These are phyloP conservation scores for Rhizophagus clarus DNA, from an alignment of 192 early-diverging fungal genomes.

Conservation along the genomic window DNA sequence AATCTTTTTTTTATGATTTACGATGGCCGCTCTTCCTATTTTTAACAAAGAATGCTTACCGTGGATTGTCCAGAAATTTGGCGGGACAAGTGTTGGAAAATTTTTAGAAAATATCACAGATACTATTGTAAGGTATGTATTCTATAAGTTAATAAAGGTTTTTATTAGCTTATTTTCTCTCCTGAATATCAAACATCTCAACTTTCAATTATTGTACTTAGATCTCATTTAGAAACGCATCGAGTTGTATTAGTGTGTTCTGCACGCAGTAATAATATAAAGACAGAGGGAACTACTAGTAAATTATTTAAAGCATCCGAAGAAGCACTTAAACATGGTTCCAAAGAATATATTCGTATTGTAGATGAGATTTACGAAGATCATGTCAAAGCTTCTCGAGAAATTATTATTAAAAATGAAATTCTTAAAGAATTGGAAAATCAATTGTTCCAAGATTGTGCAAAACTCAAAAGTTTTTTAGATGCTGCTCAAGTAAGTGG, in stretches of 20 bases:
- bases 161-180: no score
- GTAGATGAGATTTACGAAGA: slow-evolving; percentile 81
- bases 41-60: slow-evolving; percentile 44
- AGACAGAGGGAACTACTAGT: slow-evolving; percentile 90
- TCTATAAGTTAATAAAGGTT: not conserved
- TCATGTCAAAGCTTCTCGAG: slow-evolving; percentile 71
- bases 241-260: slow-evolving; percentile 93
- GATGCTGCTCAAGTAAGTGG: slow-evolving; percentile 80
- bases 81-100: slow-evolving; percentile 94
- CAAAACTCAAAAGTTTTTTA: slow-evolving; percentile 80
- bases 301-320: slow-evolving; percentile 72
- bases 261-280: slow-evolving; percentile 86
- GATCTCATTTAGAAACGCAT: slow-evolving; percentile 69
- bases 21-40: not conserved
- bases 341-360: slow-evolving; percentile 68
- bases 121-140: slow-evolving; percentile 83
- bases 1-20: not conserved
- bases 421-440: slow-evolving; percentile 54
- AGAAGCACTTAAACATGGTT: slow-evolving; percentile 73
- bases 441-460: slow-evolving; percentile 79
- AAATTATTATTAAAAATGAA: slow-evolving; percentile 53
- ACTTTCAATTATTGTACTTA: slow-evolving; percentile 33
- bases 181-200: not conserved
- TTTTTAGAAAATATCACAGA: slow-evolving; percentile 71
- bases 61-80: slow-evolving; percentile 90